Base-by-base conservation (phyloP, 108 stramenopile species). In the Nitzschia sp. region DNA sequence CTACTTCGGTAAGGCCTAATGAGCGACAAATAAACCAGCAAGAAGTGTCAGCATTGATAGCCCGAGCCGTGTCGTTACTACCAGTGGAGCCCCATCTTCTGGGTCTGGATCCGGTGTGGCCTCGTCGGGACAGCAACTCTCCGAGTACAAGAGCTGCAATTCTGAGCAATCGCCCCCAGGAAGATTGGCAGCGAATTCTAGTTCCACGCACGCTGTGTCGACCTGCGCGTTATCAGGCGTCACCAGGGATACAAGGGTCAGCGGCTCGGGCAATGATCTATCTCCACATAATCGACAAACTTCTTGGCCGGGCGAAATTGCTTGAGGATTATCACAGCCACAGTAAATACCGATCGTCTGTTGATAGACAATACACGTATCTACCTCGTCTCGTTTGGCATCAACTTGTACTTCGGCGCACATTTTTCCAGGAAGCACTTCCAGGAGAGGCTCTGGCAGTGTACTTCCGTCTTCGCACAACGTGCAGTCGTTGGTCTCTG, bases 321-420 rank as follows among this genome's bases (percentile, higher is more conserved):
- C 38, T 41, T 9, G 13, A 9, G 57, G 21, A 35, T 67, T 68
- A 3, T 68, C 36, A 33, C 74, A 75, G 31, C 66, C 66, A 30
- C 74, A 75, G 44, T 68, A 68, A 4, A 30, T 44, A 27, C 74
- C 74, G 16, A 44, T 23, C n/a, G 58, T 68, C 34, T 59, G 36
- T 50, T 75, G 74, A 31, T 53, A 75, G 9, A 55, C 46, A 33
- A 25, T 21, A 35, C 74, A 75, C 1, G 9, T n/a, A 6, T 75
- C 52, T 4, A 45, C 13, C 28, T 19, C 17, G 59, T 77, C 76
- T 32, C 69, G 30, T 31, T 30, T 52, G 28, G 76, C 76, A 66
- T 77, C 69, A 1, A 77, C 64, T 34, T 68, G 66, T 22, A 68
- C 22, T 27, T 53, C 25, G 16, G 66, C 58, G 55, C 74, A 75